Percentiles rank a stretch among this genome's conserved stretches.
Conservation (phyloP, 148 eudicot genomes). For the Rhododendron ferrugineum region DNA sequence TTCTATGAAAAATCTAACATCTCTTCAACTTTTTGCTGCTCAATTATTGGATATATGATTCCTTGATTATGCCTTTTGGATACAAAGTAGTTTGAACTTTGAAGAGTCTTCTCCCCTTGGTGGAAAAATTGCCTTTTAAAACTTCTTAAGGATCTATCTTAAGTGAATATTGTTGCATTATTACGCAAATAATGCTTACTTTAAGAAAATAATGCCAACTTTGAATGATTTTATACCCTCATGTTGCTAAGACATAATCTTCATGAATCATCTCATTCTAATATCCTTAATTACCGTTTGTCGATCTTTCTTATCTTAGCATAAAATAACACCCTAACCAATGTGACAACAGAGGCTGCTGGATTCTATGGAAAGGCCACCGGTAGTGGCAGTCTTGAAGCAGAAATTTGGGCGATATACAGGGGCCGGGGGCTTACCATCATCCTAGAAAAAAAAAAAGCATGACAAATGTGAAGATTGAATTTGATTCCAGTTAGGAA, state of each 20-base stretch:
- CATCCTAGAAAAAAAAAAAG: no score
- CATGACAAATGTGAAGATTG: no score
- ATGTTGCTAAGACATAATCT: background rate
- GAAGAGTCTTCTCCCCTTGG: background rate
- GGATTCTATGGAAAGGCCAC: no score
- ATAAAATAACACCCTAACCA: background rate
- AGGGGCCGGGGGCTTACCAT: no score
- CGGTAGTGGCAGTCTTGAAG: no score
- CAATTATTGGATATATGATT: slow-evolving; percentile 1
- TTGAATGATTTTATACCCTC: slow-evolving; percentile 1
- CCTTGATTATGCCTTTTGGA: background rate
- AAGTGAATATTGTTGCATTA: background rate
- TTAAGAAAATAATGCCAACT: background rate
- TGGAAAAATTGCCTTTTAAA: background rate
- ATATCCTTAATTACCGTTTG: background rate
- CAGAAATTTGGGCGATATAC: no score
- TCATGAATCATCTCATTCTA: background rate
- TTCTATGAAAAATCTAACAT: background rate
- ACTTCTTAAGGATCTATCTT: background rate
- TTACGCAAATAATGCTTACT: background rate
- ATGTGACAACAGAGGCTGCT: background rate
- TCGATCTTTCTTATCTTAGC: background rate
- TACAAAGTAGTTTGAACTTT: background rate
- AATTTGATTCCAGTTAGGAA: no score
- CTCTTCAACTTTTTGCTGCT: background rate